A percentile compares a stretch with the other conserved stretches of the same genome.
Conservation (phyloP, 352 stramenopile genomes). For the Phytopythium kandeliae region DNA sequence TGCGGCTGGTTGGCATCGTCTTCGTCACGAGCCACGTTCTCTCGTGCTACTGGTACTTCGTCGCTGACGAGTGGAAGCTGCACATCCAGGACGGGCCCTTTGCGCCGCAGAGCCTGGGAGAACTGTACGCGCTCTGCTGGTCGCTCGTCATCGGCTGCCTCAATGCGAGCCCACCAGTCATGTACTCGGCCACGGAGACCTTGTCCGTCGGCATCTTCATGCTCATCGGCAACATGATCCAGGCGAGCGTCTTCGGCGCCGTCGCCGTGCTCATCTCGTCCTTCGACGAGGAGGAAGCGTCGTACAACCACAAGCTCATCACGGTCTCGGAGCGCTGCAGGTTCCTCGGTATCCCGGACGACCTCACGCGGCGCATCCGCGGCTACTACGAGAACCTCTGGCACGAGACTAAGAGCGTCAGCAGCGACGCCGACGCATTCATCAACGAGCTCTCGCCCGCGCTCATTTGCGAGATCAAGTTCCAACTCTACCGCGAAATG, state of each 20-base stretch:
- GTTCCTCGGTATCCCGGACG: constrained; percentile 56
- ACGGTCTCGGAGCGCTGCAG: constrained; percentile 54
- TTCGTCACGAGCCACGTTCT: constrained; percentile 47
- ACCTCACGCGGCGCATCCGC: constrained; percentile 43
- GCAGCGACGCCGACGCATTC: constrained; percentile 55
- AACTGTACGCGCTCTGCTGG: constrained; percentile 48
- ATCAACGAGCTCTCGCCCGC: constrained; percentile 71
- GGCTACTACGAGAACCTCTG: constrained; percentile 70
- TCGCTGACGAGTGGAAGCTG: constrained; percentile 35
- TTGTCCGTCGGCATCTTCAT: constrained; percentile 65
- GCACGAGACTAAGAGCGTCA: constrained; percentile 61
- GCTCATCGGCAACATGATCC: constrained; percentile 59
- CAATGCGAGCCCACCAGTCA: constrained; percentile 51
- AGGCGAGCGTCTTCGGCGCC: constrained; percentile 65
- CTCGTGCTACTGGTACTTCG: constrained; percentile 61
- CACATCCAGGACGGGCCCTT: constrained; percentile 29
- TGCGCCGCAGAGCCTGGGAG: constrained; percentile 13
- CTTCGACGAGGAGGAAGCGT: constrained; percentile 57
- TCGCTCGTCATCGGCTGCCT: constrained; percentile 50
- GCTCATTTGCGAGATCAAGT: constrained; percentile 72
- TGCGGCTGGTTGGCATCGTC: constrained; percentile 42
- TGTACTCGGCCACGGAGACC: constrained; percentile 43
- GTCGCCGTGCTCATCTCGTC: constrained; percentile 61
- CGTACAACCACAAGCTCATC: constrained; percentile 72
- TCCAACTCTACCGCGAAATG: constrained; percentile 74